Conservation (phyloP, 129 eudicot species). For the Gnaphalium uliginosum region DNA sequence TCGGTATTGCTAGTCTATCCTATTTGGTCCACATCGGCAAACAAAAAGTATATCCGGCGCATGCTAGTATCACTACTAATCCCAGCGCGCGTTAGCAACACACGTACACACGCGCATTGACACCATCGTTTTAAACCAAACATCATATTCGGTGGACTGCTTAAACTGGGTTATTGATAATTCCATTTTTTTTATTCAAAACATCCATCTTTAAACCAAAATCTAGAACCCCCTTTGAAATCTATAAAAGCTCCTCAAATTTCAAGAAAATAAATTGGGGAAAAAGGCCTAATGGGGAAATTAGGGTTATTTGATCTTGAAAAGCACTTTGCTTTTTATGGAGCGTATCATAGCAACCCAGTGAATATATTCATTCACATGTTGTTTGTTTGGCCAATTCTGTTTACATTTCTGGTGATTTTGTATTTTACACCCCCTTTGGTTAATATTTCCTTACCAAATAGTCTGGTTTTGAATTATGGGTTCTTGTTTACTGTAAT, state of each 20-base stretch:
- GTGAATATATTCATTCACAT: conserved; percentile 69
- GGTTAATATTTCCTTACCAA: conserved; percentile 28
- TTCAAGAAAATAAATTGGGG: neutral
- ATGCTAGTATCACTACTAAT: neutral
- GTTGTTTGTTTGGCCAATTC: conserved; percentile 90
- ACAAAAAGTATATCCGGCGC: conserved; percentile 1
- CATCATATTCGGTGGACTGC: neutral
- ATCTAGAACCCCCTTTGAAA: neutral
- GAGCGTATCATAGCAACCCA: conserved; percentile 94
- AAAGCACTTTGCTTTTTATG: conserved; percentile 82
- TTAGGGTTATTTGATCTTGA: conserved; percentile 86
- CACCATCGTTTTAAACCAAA: conserved; percentile 18
- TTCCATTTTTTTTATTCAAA: neutral
- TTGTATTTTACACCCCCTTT: conserved; percentile 65
- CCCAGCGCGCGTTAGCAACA: conserved; percentile 11
- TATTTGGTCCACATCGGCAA: neutral
- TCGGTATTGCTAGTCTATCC: no score
- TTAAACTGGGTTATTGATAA: neutral
- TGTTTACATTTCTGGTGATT: conserved; percentile 57
- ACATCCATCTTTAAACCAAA: conserved; percentile 16
- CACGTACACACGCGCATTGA: neutral
- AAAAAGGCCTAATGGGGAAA: conserved; percentile 28
- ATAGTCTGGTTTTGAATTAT: conserved; percentile 48
- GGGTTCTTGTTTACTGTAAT: conserved; percentile 65
- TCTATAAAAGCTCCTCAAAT: conserved; percentile 17